Percentiles rank a stretch among this genome's conserved stretches.
phyloP scores from a whole-genome alignment of 805 yeast genomes.

The Yarrowia osloensis region DNA sequence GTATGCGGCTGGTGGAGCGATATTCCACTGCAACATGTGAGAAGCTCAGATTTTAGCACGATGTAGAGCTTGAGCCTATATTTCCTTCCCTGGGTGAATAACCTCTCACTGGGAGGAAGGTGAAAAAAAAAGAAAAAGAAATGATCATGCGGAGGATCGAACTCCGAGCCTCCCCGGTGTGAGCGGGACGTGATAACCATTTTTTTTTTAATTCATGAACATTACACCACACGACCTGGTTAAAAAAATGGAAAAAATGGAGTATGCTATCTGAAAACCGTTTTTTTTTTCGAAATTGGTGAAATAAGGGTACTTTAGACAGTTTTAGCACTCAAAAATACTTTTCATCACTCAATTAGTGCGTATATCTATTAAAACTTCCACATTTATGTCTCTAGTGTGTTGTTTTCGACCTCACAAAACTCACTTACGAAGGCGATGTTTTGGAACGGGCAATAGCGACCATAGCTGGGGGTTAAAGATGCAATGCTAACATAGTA shows the following conservation, averaged over 20 bases:
- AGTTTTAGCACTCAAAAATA: too few species aligned
- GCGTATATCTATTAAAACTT: too few species aligned
- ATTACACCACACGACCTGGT: constrained; percentile 22
- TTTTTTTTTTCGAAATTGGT: not conserved
- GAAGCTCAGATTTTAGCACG: not conserved
- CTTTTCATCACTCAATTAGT: too few species aligned
- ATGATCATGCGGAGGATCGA: constrained; percentile 26
- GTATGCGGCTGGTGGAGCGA: constrained; percentile 2
- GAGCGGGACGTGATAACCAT: constrained; percentile 30
- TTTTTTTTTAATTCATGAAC: too few species aligned
- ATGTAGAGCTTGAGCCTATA: not conserved
- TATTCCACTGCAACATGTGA: not conserved
- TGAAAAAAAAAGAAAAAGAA: not conserved
- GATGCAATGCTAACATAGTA: too few species aligned
- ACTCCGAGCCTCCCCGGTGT: constrained; percentile 29
- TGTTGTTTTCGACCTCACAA: too few species aligned
- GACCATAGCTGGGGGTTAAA: too few species aligned
- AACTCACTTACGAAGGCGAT: too few species aligned
- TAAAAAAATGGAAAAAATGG: not conserved
- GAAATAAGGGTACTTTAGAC: too few species aligned
- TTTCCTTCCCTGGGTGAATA: not conserved
- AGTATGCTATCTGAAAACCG: not conserved
- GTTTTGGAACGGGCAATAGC: too few species aligned
- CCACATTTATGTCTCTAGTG: too few species aligned
- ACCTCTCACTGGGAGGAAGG: not conserved